Evolutionary conservation across 1,284 basidiomycete species (phyloP).

Genomic region (Trichosporon sp.): DNA sequence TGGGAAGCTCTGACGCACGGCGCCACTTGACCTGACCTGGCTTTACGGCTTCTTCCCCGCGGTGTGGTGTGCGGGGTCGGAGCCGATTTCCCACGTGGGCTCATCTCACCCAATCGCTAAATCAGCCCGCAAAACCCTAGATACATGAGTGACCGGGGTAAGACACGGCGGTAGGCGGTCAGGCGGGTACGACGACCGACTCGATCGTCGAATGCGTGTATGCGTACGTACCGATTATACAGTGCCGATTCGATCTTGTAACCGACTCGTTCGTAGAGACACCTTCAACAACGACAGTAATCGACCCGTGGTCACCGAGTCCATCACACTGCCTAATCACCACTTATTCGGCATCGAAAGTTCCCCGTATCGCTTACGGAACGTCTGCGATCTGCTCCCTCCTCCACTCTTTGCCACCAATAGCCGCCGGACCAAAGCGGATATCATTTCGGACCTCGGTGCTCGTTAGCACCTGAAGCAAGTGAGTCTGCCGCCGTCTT

Average conservation of each 20-base stretch:
- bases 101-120: not conserved
- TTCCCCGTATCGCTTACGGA: too few relatives aligned
- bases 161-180: not conserved
- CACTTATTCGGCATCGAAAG: too few relatives aligned
- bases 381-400: not conserved
- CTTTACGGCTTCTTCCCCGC: too few relatives aligned
- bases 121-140: not conserved
- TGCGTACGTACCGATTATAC: too few relatives aligned
- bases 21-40: too few relatives aligned
- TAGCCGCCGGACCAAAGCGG: too few relatives aligned
- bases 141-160: not conserved
- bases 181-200: not conserved
- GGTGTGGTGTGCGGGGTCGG: too few relatives aligned
- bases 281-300: too few relatives aligned
- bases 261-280: too few relatives aligned
- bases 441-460: not conserved
- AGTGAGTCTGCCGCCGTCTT: not conserved
- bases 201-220: not conserved
- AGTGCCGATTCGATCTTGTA: too few relatives aligned
- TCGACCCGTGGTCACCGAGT: too few relatives aligned
- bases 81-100: not conserved
- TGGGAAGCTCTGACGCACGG: not conserved
- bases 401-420: not conserved
- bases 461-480: not conserved
- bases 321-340: too few relatives aligned